Percentiles rank a stretch among this genome's conserved stretches.
These are phyloP conservation scores for Leonotis leonurus DNA, from an alignment of 257 asterid species.

Conservation along the genomic window DNA sequence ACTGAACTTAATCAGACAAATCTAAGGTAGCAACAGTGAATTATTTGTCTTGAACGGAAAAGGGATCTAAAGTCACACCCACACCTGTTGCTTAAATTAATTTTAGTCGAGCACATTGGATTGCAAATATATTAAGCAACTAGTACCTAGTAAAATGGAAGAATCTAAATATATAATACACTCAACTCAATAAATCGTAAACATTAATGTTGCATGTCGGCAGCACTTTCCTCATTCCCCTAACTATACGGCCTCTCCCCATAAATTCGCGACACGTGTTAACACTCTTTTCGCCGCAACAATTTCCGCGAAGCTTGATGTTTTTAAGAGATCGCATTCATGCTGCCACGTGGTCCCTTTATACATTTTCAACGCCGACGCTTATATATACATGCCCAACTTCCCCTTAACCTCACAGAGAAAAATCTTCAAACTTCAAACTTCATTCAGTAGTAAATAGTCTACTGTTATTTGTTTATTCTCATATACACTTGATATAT, in stretches of 20 bases:
- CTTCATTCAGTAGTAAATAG: too few relatives aligned
- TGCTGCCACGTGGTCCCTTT: constrained; percentile 29
- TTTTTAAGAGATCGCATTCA: too few relatives aligned
- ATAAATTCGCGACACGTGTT: constrained; percentile 26
- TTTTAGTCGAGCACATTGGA: not conserved
- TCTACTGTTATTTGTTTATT: too few relatives aligned
- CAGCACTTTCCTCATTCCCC: constrained; percentile 30
- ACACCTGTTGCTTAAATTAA: not conserved
- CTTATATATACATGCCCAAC: constrained; percentile 13
- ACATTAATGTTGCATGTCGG: constrained; percentile 41
- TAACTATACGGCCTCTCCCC: constrained; percentile 17
- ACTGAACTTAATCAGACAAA: too few relatives aligned
- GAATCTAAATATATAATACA: not conserved
- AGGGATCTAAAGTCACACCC: not conserved
- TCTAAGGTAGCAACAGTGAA: too few relatives aligned
- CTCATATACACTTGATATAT: not conserved
- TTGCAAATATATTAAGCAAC: not conserved
- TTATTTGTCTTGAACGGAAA: too few relatives aligned
- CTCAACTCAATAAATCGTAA: not conserved
- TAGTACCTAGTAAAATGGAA: not conserved
- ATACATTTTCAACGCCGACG: not conserved
- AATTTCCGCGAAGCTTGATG: constrained; percentile 15
- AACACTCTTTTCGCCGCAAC: not conserved
- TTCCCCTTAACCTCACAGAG: not conserved
- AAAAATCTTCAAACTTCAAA: not conserved